A percentile compares a stretch with the other conserved stretches of the same genome.
Evolutionary conservation across 2,329 filamentous ascomycete genomes (phyloP).

Genomic region (Aureobasidium sp.): DNA sequence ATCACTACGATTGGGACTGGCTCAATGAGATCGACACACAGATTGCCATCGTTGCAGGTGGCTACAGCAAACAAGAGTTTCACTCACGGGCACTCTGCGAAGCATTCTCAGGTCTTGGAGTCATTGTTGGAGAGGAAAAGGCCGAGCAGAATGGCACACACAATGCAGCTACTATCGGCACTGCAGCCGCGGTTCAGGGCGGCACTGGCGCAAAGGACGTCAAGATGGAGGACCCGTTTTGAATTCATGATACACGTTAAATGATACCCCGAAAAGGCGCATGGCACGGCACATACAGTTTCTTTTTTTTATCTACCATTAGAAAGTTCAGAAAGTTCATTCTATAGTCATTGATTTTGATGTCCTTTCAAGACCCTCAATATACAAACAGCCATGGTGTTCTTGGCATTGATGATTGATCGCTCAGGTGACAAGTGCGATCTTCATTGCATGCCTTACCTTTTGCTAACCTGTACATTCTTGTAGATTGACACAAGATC

Average conservation of each 20-base stretch:
- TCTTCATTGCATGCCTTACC: not conserved
- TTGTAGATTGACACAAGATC: not conserved
- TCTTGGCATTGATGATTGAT: conserved; percentile 3
- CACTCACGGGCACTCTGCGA: conserved; percentile 75
- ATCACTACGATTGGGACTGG: conserved; percentile 68
- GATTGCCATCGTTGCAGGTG: conserved; percentile 63
- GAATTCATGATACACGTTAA: conserved; percentile 16
- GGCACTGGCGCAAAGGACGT: conserved; percentile 52
- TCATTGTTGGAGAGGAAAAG: conserved; percentile 74
- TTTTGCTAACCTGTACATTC: not conserved
- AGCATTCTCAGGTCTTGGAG: conserved; percentile 80
- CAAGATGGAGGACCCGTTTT: conserved; percentile 39
- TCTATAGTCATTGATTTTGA: not conserved
- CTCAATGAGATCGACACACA: conserved; percentile 62
- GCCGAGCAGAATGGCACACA: conserved; percentile 35
- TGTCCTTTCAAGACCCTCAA: not conserved
- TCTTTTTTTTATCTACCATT: not conserved
- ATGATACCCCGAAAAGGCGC: conserved; percentile 18
- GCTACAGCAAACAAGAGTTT: conserved; percentile 78
- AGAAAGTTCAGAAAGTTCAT: not conserved
- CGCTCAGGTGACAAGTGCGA: conserved; percentile 2
- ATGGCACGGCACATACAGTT: not conserved
- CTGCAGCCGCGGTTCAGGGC: conserved; percentile 32
- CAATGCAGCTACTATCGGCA: conserved; percentile 27
- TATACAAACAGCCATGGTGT: not conserved